These are phyloP conservation scores for Colletotrichum salicis DNA, from an alignment of 2,329 filamentous ascomycete species.

Conservation along the genomic window DNA sequence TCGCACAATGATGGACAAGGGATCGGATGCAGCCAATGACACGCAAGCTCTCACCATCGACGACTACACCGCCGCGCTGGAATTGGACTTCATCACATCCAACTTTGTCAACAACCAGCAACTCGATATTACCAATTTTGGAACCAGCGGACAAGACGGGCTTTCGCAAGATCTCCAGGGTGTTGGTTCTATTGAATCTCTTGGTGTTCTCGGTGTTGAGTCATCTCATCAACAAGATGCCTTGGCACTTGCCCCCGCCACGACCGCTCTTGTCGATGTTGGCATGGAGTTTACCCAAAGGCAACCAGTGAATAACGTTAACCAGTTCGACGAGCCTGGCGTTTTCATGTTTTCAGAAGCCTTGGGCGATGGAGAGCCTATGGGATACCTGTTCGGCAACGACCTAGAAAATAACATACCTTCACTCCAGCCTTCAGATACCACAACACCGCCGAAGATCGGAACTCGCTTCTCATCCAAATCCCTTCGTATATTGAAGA, in stretches of 20 bases:
- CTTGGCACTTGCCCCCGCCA: not conserved
- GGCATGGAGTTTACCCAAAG: not conserved
- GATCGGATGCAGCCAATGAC: constrained; percentile 2
- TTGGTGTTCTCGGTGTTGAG: not conserved
- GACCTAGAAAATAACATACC: not conserved
- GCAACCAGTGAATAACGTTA: not conserved
- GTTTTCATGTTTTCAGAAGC: constrained; percentile 9
- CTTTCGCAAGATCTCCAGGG: not conserved
- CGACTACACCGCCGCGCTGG: constrained; percentile 20
- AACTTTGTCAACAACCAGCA: not conserved
- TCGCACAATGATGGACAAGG: constrained; percentile 20
- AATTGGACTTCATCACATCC: constrained; percentile 6
- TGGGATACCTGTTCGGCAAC: not conserved
- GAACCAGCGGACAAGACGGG: not conserved
- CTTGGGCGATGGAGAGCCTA: not conserved
- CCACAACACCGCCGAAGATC: constrained; percentile 34
- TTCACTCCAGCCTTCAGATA: not conserved
- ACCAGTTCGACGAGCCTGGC: not conserved
- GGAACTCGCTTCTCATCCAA: constrained; percentile 40
- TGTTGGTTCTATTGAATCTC: not conserved
- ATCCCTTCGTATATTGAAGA: constrained; percentile 35
- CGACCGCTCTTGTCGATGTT: not conserved
- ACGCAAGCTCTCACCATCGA: constrained; percentile 4
- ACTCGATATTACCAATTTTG: not conserved
- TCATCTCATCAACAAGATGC: not conserved